phyloP scores from a whole-genome alignment of 129 eudicot species.

The Deinandra increscens region DNA sequence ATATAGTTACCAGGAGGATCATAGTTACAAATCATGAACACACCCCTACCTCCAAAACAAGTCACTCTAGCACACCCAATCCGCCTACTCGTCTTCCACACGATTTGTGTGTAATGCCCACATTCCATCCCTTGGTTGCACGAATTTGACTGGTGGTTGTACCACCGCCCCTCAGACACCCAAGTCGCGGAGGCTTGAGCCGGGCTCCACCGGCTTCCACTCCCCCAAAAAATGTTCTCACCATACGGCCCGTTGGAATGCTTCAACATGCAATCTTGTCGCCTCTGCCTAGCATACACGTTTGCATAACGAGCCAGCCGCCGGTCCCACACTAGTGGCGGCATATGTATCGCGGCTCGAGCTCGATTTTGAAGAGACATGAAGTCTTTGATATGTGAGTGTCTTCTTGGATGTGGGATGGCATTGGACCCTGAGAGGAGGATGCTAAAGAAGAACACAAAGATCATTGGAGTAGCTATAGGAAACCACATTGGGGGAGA shows the following conservation, averaged over 20 bases:
- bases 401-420: conserved; percentile 11
- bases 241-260: conserved; percentile 85
- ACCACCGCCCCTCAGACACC: conserved; percentile 65
- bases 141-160: conserved; percentile 54
- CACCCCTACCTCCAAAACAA: conserved; percentile 63
- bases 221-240: conserved; percentile 82
- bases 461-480: conserved; percentile 28
- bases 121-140: conserved; percentile 55
- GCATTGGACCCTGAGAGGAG: conserved; percentile 36
- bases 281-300: conserved; percentile 59
- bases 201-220: conserved; percentile 58
- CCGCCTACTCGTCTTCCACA: conserved; percentile 59
- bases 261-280: conserved; percentile 51
- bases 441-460: conserved; percentile 33
- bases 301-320: conserved; percentile 51
- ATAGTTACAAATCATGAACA: conserved; percentile 71
- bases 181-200: conserved; percentile 60
- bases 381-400: conserved; percentile 35
- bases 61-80: conserved; percentile 74
- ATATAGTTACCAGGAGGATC: conserved; percentile 84
- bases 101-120: conserved; percentile 86
- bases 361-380: conserved; percentile 58
- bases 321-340: conserved; percentile 60
- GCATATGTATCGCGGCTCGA: conserved; percentile 43
- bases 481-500: conserved; percentile 21